phyloP scores from a whole-genome alignment of 1,139 yeast genomes.

The Pneumocystis murina region DNA sequence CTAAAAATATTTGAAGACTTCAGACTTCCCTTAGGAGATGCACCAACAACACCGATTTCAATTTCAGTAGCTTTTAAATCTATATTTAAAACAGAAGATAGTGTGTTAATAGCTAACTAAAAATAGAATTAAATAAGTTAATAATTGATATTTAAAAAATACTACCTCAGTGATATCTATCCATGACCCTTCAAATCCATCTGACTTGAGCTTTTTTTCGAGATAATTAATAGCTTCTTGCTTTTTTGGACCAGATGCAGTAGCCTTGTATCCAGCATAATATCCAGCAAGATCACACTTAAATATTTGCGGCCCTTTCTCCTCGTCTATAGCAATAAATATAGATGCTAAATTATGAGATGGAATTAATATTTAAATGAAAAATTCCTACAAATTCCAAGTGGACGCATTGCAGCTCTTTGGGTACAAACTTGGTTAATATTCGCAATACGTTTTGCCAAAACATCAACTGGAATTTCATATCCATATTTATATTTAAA shows the following conservation, averaged over 20 bases:
- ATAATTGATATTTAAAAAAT: constrained; percentile 50
- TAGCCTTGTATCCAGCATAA: constrained; percentile 79
- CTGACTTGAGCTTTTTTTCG: constrained; percentile 68
- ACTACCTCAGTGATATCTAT: constrained; percentile 59
- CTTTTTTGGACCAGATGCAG: constrained; percentile 93
- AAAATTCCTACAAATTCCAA: constrained; percentile 20
- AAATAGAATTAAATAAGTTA: constrained; percentile 25
- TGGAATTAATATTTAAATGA: not conserved
- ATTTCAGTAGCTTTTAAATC: constrained; percentile 87
- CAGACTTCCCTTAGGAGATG: constrained; percentile 25
- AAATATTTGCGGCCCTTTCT: constrained; percentile 74
- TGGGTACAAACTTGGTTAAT: constrained; percentile 90
- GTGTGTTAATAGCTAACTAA: constrained; percentile 73
- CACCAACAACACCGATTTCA: constrained; percentile 81
- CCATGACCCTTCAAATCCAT: constrained; percentile 24
- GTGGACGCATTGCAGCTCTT: constrained; percentile 97
- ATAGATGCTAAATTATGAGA: constrained; percentile 32
- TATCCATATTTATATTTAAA: constrained; percentile 88
- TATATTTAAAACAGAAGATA: constrained; percentile 75
- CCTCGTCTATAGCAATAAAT: constrained; percentile 76
- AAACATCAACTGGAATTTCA: constrained; percentile 89
- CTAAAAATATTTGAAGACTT: constrained; percentile 31
- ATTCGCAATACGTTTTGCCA: constrained; percentile 92
- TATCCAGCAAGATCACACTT: constrained; percentile 98
- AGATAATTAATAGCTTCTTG: constrained; percentile 85